These are phyloP conservation scores for Phoma sp. DNA, from an alignment of 2,329 filamentous ascomycete species.

Conservation along the genomic window DNA sequence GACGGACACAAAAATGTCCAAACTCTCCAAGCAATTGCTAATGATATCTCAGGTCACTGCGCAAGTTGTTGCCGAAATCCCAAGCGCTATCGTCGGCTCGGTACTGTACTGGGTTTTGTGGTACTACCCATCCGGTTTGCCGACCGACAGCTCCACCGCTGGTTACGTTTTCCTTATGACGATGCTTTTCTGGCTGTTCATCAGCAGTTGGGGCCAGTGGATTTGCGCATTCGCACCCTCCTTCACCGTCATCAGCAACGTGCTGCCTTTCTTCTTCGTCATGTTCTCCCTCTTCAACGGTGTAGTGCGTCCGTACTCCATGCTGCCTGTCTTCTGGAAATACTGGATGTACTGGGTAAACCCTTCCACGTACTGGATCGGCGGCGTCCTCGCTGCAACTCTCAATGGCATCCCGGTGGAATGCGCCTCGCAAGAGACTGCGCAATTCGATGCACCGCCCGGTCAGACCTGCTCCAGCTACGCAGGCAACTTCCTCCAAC, in stretches of 20 bases:
- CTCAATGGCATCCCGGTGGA: slow-evolving; percentile 57
- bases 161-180: slow-evolving; percentile 83
- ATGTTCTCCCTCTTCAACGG: slow-evolving; percentile 80
- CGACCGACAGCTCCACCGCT: slow-evolving; percentile 66
- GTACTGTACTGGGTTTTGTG: slow-evolving; percentile 76
- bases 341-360: slow-evolving; percentile 76
- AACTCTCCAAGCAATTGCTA: neutral
- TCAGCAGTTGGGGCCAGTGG: slow-evolving; percentile 80
- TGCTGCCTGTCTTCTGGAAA: slow-evolving; percentile 72
- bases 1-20: neutral
- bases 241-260: slow-evolving; percentile 78
- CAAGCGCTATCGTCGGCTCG: slow-evolving; percentile 68
- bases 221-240: slow-evolving; percentile 81
- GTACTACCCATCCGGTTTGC: slow-evolving; percentile 78
- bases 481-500: slow-evolving; percentile 64
- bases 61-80: slow-evolving; percentile 75
- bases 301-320: slow-evolving; percentile 71
- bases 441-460: slow-evolving; percentile 69
- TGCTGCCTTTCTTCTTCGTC: slow-evolving; percentile 80
- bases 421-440: slow-evolving; percentile 62
- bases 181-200: slow-evolving; percentile 78
- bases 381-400: slow-evolving; percentile 70
- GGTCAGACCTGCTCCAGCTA: slow-evolving; percentile 70
- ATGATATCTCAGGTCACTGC: slow-evolving; percentile 60
- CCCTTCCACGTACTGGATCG: slow-evolving; percentile 74